A percentile compares a stretch with the other conserved stretches of the same genome.
These are phyloP conservation scores for Grifola frondosa DNA, from an alignment of 1,284 basidiomycete species.

Conservation along the genomic window DNA sequence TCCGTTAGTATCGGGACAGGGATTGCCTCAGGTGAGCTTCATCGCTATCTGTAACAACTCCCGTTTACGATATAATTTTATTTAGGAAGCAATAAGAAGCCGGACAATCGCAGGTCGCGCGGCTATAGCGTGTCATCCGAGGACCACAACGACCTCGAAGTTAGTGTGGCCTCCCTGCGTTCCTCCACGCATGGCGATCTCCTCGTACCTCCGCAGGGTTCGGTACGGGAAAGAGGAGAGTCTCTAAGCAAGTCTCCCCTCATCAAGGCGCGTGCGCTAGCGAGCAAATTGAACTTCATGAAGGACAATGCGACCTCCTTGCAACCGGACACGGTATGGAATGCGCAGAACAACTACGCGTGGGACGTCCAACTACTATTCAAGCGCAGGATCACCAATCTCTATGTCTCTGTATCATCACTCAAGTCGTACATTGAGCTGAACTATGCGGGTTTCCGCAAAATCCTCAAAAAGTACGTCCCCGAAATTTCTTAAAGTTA, in stretches of 20 bases:
- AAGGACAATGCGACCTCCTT: conserved; percentile 41
- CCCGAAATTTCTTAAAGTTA: conserved; percentile 3
- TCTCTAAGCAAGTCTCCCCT: conserved; percentile 22
- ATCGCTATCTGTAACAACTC: conserved; percentile 1
- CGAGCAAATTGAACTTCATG: conserved; percentile 48
- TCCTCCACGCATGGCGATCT: conserved; percentile 2
- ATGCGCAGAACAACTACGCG: conserved; percentile 79
- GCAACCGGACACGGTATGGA: conserved; percentile 68
- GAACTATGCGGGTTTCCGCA: conserved; percentile 93
- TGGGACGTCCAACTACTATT: conserved; percentile 87
- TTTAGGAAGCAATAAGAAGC: conserved; percentile 21
- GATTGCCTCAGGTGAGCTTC: conserved; percentile 26
- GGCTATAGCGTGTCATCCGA: conserved; percentile 59
- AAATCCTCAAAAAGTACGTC: conserved; percentile 92
- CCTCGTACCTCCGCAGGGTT: too few relatives aligned
- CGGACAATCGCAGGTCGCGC: conserved; percentile 25
- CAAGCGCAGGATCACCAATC: conserved; percentile 86
- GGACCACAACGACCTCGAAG: conserved; percentile 43
- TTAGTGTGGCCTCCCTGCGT: conserved; percentile 37
- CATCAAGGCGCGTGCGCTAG: conserved; percentile 42
- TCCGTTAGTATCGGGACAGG: conserved; percentile 31
- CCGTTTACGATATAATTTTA: conserved; percentile 2
- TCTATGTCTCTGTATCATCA: conserved; percentile 85
- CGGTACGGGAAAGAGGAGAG: conserved; percentile 4
- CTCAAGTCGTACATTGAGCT: conserved; percentile 92